phyloP scores from a whole-genome alignment of 805 yeast species.

The Candida ipomoeae region DNA sequence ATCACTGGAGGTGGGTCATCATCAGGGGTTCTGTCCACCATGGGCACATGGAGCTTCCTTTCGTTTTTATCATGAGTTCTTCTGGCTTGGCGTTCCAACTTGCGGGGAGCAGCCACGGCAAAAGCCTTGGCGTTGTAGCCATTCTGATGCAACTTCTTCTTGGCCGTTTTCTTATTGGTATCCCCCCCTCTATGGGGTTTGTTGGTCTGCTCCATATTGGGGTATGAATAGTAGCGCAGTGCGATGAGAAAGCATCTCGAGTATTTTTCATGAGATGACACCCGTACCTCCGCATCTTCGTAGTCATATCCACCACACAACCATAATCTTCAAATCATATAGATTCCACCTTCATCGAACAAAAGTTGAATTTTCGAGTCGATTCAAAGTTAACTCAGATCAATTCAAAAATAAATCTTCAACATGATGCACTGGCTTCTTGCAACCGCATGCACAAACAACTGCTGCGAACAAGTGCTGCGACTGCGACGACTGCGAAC shows the following conservation, averaged over 20 bases:
- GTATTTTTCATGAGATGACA: constrained; percentile 5
- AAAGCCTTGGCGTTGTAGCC: constrained; percentile 53
- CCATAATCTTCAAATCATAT: too few relatives aligned
- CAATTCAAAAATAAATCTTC: neutral
- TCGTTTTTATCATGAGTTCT: constrained; percentile 82
- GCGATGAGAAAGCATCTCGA: constrained; percentile 8
- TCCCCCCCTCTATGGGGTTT: constrained; percentile 72
- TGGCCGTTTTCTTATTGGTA: constrained; percentile 52
- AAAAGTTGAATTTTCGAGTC: too few relatives aligned
- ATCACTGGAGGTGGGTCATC: constrained; percentile 97
- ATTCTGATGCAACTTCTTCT: constrained; percentile 82
- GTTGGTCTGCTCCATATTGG: constrained; percentile 50
- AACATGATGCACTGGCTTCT: neutral
- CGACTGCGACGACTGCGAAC: neutral
- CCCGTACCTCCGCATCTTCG: constrained; percentile 1
- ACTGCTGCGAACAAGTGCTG: constrained; percentile 2
- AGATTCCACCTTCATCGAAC: too few relatives aligned
- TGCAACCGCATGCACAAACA: neutral
- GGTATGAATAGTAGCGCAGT: constrained; percentile 11
- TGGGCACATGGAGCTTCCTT: constrained; percentile 87
- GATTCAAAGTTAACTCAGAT: neutral
- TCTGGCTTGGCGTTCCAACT: constrained; percentile 76
- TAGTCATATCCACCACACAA: too few relatives aligned
- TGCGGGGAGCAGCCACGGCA: constrained; percentile 62
- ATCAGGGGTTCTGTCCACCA: constrained; percentile 96